phyloP scores from a whole-genome alignment of 805 yeast genomes.

The Saccharomycopsis sp. region DNA sequence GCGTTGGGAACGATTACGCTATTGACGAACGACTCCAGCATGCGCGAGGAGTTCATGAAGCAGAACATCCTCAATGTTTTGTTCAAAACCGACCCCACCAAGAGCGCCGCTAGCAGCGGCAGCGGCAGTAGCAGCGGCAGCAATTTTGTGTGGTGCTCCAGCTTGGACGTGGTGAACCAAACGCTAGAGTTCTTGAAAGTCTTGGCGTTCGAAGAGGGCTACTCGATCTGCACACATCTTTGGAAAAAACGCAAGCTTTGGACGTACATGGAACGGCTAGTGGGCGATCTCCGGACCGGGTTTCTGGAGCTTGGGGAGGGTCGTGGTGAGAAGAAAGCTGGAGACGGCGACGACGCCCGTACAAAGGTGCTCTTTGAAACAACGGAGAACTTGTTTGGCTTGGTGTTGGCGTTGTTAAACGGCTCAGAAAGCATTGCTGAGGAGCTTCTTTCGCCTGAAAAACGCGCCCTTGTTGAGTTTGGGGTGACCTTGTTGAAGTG shows the following conservation, averaged over 20 bases:
- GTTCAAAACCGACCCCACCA: constrained; percentile 2
- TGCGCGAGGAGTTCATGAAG: constrained; percentile 16
- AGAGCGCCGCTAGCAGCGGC: not conserved
- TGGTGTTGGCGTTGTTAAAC: constrained; percentile 56
- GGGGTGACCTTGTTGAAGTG: constrained; percentile 32
- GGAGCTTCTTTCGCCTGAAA: constrained; percentile 27
- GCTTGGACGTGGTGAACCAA: constrained; percentile 72
- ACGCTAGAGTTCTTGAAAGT: constrained; percentile 76
- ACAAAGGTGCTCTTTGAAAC: constrained; percentile 43
- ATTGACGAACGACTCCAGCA: constrained; percentile 23
- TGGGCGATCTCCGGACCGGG: constrained; percentile 43
- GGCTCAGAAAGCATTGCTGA: constrained; percentile 55
- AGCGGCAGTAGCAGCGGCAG: not conserved
- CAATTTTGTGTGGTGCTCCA: constrained; percentile 1
- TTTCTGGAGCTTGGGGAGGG: constrained; percentile 29
- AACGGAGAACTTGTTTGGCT: constrained; percentile 63
- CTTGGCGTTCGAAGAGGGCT: constrained; percentile 78
- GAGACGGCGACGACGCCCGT: constrained; percentile 18
- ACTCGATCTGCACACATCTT: constrained; percentile 62
- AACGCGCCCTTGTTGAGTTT: constrained; percentile 21
- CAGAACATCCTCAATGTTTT: constrained; percentile 9
- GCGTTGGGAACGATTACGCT: constrained; percentile 7
- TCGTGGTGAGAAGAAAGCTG: too few species aligned
- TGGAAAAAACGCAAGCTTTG: constrained; percentile 71
- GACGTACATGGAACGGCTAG: constrained; percentile 44